Conservation (phyloP, 2,329 filamentous ascomycete genomes). For the Claviceps paspali region DNA sequence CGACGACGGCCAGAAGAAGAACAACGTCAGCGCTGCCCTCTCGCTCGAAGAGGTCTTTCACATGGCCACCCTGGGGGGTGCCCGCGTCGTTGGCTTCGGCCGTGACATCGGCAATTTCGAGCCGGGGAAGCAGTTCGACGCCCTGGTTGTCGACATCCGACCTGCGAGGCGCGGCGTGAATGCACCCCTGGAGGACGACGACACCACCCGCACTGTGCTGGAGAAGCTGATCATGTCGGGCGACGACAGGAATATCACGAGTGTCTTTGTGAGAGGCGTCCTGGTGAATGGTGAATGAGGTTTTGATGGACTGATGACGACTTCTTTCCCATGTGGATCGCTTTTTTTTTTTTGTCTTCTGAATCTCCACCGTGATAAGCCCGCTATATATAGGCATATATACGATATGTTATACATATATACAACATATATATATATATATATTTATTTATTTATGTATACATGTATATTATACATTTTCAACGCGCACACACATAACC, state of each 20-base stretch:
- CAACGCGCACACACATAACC: too few species aligned
- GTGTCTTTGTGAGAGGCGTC: conserved; percentile 37
- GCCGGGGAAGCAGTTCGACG: conserved; percentile 48
- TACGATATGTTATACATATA: too few species aligned
- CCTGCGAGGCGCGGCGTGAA: conserved; percentile 24
- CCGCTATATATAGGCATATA: too few species aligned
- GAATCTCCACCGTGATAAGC: too few species aligned
- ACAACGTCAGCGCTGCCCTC: conserved; percentile 25
- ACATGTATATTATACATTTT: too few species aligned
- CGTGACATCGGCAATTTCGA: conserved; percentile 40
- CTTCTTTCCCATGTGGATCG: too few species aligned
- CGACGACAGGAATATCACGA: conserved; percentile 44
- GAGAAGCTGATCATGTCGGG: conserved; percentile 53
- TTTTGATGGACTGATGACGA: too few species aligned
- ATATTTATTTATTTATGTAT: too few species aligned
- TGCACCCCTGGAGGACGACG: conserved; percentile 35
- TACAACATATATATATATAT: too few species aligned
- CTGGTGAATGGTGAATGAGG: conserved; percentile 10
- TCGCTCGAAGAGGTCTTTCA: conserved; percentile 39
- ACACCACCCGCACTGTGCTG: conserved; percentile 30
- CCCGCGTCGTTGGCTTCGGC: conserved; percentile 38
- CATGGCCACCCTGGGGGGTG: conserved; percentile 46
- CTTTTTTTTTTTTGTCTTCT: too few species aligned
- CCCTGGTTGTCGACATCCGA: conserved; percentile 30
- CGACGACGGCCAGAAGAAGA: conserved; percentile 15